phyloP scores from a whole-genome alignment of 768 basidiomycete genomes.

The Gloeopeniophorella convolvens region DNA sequence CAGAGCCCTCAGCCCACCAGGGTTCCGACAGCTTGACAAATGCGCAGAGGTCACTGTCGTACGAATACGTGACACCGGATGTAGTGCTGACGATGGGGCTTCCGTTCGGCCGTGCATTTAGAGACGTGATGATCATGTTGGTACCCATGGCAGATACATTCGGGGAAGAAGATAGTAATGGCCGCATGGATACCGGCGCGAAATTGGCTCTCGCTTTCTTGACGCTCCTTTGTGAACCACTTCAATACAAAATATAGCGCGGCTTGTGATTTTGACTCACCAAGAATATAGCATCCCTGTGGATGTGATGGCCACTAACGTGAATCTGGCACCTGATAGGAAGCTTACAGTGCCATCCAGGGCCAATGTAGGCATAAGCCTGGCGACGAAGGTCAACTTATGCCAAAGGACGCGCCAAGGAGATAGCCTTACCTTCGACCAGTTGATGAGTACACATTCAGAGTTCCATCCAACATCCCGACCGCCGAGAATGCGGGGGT shows the following conservation, averaged over 20 bases:
- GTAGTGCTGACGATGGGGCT: conserved; percentile 71
- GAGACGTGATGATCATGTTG: conserved; percentile 49
- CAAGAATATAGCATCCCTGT: conserved; percentile 70
- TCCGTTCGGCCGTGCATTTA: conserved; percentile 71
- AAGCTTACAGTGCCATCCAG: conserved; percentile 67
- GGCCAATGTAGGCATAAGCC: conserved; percentile 69
- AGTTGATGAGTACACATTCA: conserved; percentile 79
- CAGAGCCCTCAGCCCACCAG: conserved; percentile 84
- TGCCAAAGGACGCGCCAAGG: neutral
- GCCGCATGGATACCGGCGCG: conserved; percentile 53
- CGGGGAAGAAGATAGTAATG: conserved; percentile 50
- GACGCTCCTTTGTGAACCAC: conserved; percentile 52
- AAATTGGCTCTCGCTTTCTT: conserved; percentile 61
- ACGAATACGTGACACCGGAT: conserved; percentile 73
- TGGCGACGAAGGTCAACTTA: conserved; percentile 27
- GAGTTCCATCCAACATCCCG: conserved; percentile 67
- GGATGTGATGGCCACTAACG: conserved; percentile 67
- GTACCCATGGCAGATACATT: conserved; percentile 28
- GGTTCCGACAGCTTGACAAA: conserved; percentile 75
- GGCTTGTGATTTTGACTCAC: conserved; percentile 36
- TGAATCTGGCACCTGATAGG: conserved; percentile 57
- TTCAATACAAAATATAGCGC: neutral
- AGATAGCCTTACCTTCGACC: conserved; percentile 62
- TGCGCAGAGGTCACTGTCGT: conserved; percentile 55
- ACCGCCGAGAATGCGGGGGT: conserved; percentile 67